Conservation (phyloP, 805 yeast species). For the Wickerhamiella hasegawae region DNA sequence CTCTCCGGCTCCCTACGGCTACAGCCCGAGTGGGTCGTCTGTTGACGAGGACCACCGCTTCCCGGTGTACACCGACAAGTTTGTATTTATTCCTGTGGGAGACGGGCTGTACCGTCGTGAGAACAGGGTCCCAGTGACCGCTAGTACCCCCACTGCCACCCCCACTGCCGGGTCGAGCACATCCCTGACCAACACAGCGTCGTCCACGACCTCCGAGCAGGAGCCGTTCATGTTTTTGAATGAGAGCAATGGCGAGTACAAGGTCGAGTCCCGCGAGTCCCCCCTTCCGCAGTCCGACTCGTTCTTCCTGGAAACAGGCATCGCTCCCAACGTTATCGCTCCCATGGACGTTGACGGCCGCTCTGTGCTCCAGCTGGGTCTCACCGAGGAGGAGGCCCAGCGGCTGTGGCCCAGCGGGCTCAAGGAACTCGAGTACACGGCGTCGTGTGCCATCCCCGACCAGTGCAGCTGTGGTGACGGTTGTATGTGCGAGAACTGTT, state of each 20-base stretch:
- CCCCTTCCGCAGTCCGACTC: neutral
- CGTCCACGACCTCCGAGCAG: neutral
- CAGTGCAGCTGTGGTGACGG: slow-evolving; percentile 24
- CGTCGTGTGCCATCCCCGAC: slow-evolving; percentile 24
- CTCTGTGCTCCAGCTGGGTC: slow-evolving; percentile 12
- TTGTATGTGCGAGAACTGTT: slow-evolving; percentile 23
- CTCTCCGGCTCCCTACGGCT: no score
- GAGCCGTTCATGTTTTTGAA: neutral
- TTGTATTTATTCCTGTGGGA: no score
- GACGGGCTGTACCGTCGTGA: no score
- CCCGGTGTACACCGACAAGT: no score
- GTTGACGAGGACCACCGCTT: no score
- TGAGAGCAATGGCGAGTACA: neutral
- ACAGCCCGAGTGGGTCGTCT: no score
- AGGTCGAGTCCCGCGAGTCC: neutral
- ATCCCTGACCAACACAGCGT: neutral
- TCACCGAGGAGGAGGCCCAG: slow-evolving; percentile 15
- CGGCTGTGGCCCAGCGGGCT: slow-evolving; percentile 13
- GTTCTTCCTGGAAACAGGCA: no score
- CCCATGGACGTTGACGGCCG: slow-evolving; percentile 20
- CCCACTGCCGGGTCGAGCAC: neutral
- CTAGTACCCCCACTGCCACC: no score
- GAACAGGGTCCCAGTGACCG: no score
- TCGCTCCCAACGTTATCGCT: slow-evolving; percentile 19
- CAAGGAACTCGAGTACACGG: slow-evolving; percentile 18